phyloP scores from a whole-genome alignment of 352 stramenopile genomes.

The Phytophthora quininea region DNA sequence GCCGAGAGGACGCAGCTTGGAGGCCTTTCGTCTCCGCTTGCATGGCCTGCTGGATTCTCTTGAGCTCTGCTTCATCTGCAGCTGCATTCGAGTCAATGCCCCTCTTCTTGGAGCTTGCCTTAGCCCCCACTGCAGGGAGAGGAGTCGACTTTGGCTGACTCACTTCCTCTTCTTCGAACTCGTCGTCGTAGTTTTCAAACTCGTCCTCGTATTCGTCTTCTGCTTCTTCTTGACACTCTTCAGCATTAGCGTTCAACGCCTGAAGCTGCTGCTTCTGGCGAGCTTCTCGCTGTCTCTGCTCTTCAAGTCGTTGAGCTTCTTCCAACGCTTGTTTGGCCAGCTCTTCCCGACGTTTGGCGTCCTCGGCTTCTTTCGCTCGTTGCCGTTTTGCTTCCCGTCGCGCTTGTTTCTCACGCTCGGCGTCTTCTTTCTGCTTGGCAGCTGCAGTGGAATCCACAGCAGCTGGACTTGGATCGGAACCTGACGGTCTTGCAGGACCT shows the following conservation, averaged over 20 bases:
- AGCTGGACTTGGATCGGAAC: slow-evolving; percentile 9
- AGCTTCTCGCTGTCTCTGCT: slow-evolving; percentile 50
- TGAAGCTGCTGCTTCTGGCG: slow-evolving; percentile 57
- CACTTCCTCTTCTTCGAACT: slow-evolving; percentile 52
- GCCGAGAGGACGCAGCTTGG: slow-evolving; percentile 30
- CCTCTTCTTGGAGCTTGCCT: slow-evolving; percentile 28
- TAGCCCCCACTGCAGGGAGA: slow-evolving; percentile 13
- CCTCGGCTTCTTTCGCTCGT: slow-evolving; percentile 56
- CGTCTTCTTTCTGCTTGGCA: slow-evolving; percentile 45
- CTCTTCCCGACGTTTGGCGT: slow-evolving; percentile 56
- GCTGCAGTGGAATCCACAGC: slow-evolving; percentile 13
- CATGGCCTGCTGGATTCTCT: slow-evolving; percentile 69
- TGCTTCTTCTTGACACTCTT: slow-evolving; percentile 70
- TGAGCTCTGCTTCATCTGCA: slow-evolving; percentile 39
- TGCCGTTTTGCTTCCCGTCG: slow-evolving; percentile 61
- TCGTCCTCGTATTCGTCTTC: slow-evolving; percentile 71
- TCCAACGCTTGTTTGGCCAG: slow-evolving; percentile 50
- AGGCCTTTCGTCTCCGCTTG: slow-evolving; percentile 67
- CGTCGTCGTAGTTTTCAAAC: slow-evolving; percentile 74
- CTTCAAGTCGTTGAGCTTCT: slow-evolving; percentile 49
- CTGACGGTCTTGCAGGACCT: slow-evolving; percentile 9
- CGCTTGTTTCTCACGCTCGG: slow-evolving; percentile 42
- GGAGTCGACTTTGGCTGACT: slow-evolving; percentile 34
- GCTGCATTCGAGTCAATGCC: slow-evolving; percentile 10
- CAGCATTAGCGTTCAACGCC: slow-evolving; percentile 71